These are phyloP conservation scores for Starmerella etchellsii DNA, from an alignment of 805 yeast species.

Conservation along the genomic window DNA sequence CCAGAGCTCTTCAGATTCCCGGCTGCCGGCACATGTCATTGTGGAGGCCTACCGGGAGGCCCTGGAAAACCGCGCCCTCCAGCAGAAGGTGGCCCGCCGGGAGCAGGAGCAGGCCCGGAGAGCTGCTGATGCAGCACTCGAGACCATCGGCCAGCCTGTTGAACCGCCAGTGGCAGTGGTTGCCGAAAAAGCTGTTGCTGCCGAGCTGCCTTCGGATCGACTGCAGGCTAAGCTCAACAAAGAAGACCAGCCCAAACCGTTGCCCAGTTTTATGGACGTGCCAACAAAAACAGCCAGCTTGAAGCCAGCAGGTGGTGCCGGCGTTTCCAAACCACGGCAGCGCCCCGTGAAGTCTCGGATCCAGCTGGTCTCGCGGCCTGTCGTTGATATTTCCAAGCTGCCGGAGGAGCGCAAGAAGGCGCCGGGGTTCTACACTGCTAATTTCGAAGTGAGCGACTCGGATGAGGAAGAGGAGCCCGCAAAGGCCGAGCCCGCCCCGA, in stretches of 20 bases:
- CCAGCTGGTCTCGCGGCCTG: constrained; percentile 13
- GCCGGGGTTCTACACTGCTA: constrained; percentile 28
- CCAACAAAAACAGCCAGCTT: too few species aligned
- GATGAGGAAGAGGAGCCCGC: constrained; percentile 20
- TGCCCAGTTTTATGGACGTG: too few species aligned
- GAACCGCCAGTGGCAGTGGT: too few species aligned
- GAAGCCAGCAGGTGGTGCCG: too few species aligned
- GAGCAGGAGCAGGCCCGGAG: not conserved
- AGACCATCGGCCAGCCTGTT: too few species aligned
- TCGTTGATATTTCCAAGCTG: constrained; percentile 12
- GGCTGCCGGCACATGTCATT: constrained; percentile 7
- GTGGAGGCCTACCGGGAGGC: constrained; percentile 13
- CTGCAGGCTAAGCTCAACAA: too few species aligned
- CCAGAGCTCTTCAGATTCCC: not conserved
- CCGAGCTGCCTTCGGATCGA: too few species aligned
- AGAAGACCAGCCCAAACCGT: too few species aligned
- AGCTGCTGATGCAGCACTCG: not conserved
- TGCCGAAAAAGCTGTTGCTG: too few species aligned
- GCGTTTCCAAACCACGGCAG: not conserved
- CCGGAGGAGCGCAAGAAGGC: constrained; percentile 20
- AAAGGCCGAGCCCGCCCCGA: not conserved
- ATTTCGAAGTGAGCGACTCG: constrained; percentile 25
- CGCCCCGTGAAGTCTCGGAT: constrained; percentile 5
- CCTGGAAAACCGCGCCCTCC: constrained; percentile 1
- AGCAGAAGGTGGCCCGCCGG: not conserved